Conservation (phyloP, 2,329 filamentous ascomycete species). For the Penicillium corylophilum region DNA sequence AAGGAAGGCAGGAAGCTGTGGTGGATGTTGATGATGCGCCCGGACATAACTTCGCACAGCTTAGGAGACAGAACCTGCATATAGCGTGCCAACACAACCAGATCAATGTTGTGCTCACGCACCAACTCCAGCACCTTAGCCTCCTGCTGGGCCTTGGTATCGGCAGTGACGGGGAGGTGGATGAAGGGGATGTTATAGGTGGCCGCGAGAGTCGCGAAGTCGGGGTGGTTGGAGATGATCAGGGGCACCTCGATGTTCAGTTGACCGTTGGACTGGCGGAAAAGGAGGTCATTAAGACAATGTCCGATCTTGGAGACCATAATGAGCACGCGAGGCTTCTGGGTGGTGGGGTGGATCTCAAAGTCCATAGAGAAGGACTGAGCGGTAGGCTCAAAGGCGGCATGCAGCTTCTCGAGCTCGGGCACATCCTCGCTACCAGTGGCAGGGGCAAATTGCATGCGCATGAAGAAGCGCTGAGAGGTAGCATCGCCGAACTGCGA, state of each 20-base stretch:
- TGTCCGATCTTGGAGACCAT: conserved; percentile 90
- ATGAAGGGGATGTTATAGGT: conserved; percentile 77
- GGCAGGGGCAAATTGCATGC: conserved; percentile 72
- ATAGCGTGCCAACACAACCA: conserved; percentile 79
- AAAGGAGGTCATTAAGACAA: conserved; percentile 80
- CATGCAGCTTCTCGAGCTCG: conserved; percentile 52
- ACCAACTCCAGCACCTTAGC: conserved; percentile 68
- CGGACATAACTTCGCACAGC: conserved; percentile 75
- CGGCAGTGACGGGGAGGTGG: conserved; percentile 75
- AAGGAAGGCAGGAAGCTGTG: conserved; percentile 83
- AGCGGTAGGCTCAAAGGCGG: conserved; percentile 62
- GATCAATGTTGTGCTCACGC: conserved; percentile 67
- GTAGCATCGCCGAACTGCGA: conserved; percentile 79
- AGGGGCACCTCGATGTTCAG: conserved; percentile 72
- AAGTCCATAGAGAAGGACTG: conserved; percentile 67
- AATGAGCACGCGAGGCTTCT: conserved; percentile 75
- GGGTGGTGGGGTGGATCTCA: conserved; percentile 65
- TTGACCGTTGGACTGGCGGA: conserved; percentile 72
- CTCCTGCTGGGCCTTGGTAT: conserved; percentile 76
- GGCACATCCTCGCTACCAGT: conserved; percentile 9
- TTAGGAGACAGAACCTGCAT: conserved; percentile 81
- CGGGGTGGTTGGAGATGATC: conserved; percentile 79
- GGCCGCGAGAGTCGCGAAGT: conserved; percentile 66
- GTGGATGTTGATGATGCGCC: conserved; percentile 89
- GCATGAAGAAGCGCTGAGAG: conserved; percentile 81